A percentile compares a stretch with the other conserved stretches of the same genome.
Evolutionary conservation across 345 rosid genomes (phyloP).

Genomic region (Citrus reticulata): DNA sequence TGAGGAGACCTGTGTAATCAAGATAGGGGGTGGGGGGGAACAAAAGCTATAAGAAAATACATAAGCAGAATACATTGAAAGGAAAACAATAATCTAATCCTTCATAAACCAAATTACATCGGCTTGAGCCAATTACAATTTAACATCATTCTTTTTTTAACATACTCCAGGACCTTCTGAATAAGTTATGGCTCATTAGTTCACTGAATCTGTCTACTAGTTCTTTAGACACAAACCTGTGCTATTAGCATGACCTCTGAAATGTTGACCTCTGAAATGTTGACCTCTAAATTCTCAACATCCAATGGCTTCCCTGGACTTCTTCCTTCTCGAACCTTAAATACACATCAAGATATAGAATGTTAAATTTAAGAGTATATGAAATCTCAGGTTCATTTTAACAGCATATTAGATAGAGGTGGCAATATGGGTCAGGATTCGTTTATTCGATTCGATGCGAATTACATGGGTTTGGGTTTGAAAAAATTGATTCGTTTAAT

Average conservation of each 20-base stretch:
- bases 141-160: not conserved
- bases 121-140: slow-evolving; percentile 4
- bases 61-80: slow-evolving; percentile 4
- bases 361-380: not conserved
- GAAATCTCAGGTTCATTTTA: not conserved
- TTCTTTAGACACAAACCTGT: slow-evolving; percentile 59
- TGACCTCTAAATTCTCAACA: slow-evolving; percentile 40
- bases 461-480: no score
- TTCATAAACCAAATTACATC: not conserved
- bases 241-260: slow-evolving; percentile 92
- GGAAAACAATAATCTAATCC: not conserved
- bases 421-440: no score
- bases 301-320: slow-evolving; percentile 34
- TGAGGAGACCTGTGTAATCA: slow-evolving; percentile 48
- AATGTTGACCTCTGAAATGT: slow-evolving; percentile 44
- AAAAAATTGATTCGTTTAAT: no score
- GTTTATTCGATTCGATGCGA: no score
- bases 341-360: slow-evolving; percentile 1
- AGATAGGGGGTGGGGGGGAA: not conserved
- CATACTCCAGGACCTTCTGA: not conserved
- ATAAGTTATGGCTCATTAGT: not conserved
- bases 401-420: not conserved
- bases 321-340: slow-evolving; percentile 96
- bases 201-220: not conserved
- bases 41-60: not conserved